Evolutionary conservation across 495 filamentous ascomycete species (phyloP).

Genomic region (Aspergillus sclerotioniger): DNA sequence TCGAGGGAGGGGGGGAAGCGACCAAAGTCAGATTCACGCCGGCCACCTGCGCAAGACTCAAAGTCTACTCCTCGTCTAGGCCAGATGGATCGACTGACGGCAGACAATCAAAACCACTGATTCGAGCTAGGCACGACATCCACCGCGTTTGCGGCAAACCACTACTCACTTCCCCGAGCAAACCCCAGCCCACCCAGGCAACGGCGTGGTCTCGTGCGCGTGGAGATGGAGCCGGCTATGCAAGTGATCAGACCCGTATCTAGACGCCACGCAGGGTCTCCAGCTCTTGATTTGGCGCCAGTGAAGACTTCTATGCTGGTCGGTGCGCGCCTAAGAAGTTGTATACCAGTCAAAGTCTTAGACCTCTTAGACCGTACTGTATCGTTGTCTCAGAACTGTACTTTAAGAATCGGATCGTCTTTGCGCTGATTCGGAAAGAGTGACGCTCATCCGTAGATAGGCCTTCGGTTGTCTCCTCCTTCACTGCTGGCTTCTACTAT

Average conservation of each 20-base stretch:
- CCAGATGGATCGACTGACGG: slow-evolving; percentile 16
- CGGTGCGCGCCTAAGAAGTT: slow-evolving; percentile 34
- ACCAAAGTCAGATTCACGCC: slow-evolving; percentile 24
- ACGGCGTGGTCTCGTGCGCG: slow-evolving; percentile 23
- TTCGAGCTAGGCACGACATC: slow-evolving; percentile 25
- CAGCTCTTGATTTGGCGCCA: slow-evolving; percentile 26
- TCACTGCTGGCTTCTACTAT: slow-evolving; percentile 2
- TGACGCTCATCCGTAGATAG: slow-evolving; percentile 15
- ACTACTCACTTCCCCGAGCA: slow-evolving; percentile 25
- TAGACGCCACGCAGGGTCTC: slow-evolving; percentile 41
- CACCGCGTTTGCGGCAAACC: slow-evolving; percentile 29
- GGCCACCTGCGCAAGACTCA: slow-evolving; percentile 29
- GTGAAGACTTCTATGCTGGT: slow-evolving; percentile 13
- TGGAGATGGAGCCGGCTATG: slow-evolving; percentile 38
- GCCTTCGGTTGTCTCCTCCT: not conserved
- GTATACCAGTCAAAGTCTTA: slow-evolving; percentile 18
- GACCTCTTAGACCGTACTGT: slow-evolving; percentile 6
- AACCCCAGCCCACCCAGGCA: slow-evolving; percentile 25
- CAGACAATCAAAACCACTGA: slow-evolving; percentile 7
- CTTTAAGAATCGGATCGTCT: slow-evolving; percentile 1
- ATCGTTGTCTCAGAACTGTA: not conserved
- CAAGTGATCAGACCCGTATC: slow-evolving; percentile 39
- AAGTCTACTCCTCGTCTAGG: slow-evolving; percentile 24
- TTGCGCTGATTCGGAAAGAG: not conserved
- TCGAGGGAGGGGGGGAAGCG: slow-evolving; percentile 43